Conservation (phyloP, 805 yeast genomes). For the Nakazawaea wickerhamii region DNA sequence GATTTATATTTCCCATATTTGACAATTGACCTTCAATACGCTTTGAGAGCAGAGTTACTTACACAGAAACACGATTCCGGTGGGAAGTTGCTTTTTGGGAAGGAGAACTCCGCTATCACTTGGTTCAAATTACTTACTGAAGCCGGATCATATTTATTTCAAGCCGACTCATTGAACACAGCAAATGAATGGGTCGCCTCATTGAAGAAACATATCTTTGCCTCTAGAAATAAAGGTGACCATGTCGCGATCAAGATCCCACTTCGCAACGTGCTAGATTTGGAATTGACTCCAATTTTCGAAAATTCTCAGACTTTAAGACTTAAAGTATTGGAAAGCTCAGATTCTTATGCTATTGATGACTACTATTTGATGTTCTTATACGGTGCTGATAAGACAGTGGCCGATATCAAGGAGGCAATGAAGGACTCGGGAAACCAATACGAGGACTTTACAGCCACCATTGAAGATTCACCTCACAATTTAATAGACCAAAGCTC, state of each 20-base stretch:
- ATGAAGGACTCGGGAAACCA: constrained; percentile 28
- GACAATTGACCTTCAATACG: constrained; percentile 65
- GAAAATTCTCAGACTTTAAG: constrained; percentile 53
- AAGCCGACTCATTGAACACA: constrained; percentile 64
- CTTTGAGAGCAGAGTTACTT: constrained; percentile 52
- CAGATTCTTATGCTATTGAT: constrained; percentile 52
- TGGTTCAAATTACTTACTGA: constrained; percentile 60
- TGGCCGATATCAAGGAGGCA: constrained; percentile 32
- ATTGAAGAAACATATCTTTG: constrained; percentile 71
- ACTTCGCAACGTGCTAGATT: constrained; percentile 54
- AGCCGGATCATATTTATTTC: constrained; percentile 54
- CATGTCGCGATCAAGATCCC: constrained; percentile 79
- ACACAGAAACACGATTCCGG: constrained; percentile 20
- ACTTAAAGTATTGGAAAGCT: constrained; percentile 55
- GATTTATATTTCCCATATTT: constrained; percentile 81
- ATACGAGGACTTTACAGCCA: background rate
- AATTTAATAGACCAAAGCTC: background rate
- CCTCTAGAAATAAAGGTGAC: constrained; percentile 62
- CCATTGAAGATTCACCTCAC: background rate
- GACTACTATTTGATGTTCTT: constrained; percentile 69
- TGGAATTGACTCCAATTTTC: constrained; percentile 50
- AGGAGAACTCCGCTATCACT: constrained; percentile 12
- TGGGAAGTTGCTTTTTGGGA: background rate
- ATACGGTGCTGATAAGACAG: constrained; percentile 40
- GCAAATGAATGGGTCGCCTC: constrained; percentile 80